phyloP scores from a whole-genome alignment of 495 filamentous ascomycete species.

The Podospora fimiseda region DNA sequence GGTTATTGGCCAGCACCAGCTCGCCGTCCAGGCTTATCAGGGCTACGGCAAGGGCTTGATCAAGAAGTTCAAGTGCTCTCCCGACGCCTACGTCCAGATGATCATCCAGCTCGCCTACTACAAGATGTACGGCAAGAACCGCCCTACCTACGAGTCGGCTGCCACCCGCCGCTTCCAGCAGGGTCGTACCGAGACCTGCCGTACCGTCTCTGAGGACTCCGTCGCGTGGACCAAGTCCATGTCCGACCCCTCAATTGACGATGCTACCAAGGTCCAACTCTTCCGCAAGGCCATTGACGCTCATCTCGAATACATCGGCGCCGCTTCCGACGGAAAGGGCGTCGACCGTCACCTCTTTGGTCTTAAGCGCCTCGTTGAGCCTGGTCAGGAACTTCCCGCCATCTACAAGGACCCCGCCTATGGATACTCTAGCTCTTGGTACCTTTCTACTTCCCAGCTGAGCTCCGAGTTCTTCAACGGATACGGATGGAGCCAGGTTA shows the following conservation, averaged over 20 bases:
- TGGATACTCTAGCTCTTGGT: slow-evolving; percentile 82
- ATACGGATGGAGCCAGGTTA: slow-evolving; percentile 98
- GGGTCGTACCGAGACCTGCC: slow-evolving; percentile 94
- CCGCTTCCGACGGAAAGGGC: slow-evolving; percentile 84
- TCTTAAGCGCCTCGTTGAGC: slow-evolving; percentile 80
- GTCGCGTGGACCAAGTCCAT: slow-evolving; percentile 88
- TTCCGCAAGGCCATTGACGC: slow-evolving; percentile 76
- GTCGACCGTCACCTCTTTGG: slow-evolving; percentile 97
- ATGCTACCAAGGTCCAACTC: slow-evolving; percentile 59
- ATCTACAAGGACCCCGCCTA: slow-evolving; percentile 85
- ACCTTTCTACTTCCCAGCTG: slow-evolving; percentile 78
- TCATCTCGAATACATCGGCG: slow-evolving; percentile 84
- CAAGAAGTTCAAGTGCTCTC: slow-evolving; percentile 99
- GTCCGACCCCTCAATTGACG: slow-evolving; percentile 54
- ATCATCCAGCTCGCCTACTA: slow-evolving; percentile 97
- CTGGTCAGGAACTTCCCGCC: slow-evolving; percentile 73
- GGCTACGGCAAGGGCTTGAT: slow-evolving; percentile 98
- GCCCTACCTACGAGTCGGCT: slow-evolving; percentile 97
- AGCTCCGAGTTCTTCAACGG: slow-evolving; percentile 98
- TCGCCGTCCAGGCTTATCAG: slow-evolving; percentile 89
- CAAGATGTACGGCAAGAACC: slow-evolving; percentile 98
- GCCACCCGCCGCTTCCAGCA: slow-evolving; percentile 90
- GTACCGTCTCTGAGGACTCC: slow-evolving; percentile 83
- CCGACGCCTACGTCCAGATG: slow-evolving; percentile 98
- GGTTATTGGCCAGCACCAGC: slow-evolving; percentile 80